Percentiles rank a stretch among this genome's conserved stretches.
phyloP scores from a whole-genome alignment of 495 filamentous ascomycete genomes.

The Rostrohypoxylon terebratum region DNA sequence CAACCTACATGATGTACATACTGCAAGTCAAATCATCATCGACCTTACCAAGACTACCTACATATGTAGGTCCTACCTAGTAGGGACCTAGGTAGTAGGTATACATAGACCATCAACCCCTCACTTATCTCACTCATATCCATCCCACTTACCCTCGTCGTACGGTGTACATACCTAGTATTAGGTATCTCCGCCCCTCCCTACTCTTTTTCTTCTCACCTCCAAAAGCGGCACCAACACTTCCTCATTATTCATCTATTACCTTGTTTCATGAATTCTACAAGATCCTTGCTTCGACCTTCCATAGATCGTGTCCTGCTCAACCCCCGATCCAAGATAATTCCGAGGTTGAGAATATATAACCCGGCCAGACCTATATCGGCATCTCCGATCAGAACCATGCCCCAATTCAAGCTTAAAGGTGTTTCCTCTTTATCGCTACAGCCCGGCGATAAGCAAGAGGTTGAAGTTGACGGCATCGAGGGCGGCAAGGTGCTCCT shows the following conservation, averaged over 20 bases:
- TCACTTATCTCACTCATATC: constrained; percentile 1
- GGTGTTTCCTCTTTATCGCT: constrained; percentile 77
- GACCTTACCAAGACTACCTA: too few species aligned
- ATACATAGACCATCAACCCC: not conserved
- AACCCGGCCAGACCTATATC: constrained; percentile 25
- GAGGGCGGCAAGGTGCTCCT: constrained; percentile 86
- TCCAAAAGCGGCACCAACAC: not conserved
- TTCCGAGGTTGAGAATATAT: constrained; percentile 8
- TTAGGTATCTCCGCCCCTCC: not conserved
- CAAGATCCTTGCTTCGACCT: constrained; percentile 30
- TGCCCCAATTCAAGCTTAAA: constrained; percentile 88
- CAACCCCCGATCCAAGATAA: constrained; percentile 16
- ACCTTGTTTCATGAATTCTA: constrained; percentile 45
- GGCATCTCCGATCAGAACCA: constrained; percentile 49
- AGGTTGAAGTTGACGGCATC: constrained; percentile 90
- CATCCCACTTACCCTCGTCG: constrained; percentile 1
- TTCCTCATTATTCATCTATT: not conserved
- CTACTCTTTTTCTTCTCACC: not conserved
- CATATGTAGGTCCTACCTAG: too few species aligned
- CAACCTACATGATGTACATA: constrained; percentile 9
- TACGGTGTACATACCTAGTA: constrained; percentile 5
- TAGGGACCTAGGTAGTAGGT: too few species aligned
- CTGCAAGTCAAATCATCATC: constrained; percentile 21
- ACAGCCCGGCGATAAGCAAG: constrained; percentile 82
- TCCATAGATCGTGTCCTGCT: constrained; percentile 24